Base-by-base conservation (phyloP, 192 early-diverging fungal genomes). In the Cladochytrium replicatum region DNA sequence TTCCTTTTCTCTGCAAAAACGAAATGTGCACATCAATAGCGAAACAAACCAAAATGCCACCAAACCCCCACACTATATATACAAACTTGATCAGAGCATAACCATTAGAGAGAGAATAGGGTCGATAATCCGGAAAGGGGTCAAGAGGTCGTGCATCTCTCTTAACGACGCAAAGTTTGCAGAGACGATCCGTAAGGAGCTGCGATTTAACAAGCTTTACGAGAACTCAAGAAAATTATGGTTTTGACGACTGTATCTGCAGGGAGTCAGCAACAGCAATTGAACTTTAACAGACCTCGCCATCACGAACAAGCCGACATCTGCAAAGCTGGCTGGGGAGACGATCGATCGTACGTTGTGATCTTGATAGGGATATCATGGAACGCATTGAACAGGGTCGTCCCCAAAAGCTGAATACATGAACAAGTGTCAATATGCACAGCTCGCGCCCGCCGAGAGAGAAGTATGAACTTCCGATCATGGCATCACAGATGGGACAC, bases 171-270 rank as follows among this genome's bases (percentile, higher is more conserved):
- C n/a, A n/a, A n/a, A n/a, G n/a, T n/a, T n/a, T n/a, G 57, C 51
- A 4, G 62, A 64, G 43, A 64, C 62, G 24, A 64, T 64, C 51
- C 52, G 48, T 32, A 64, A 64, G 48, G 57, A 64, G 43, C 43
- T 64, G 22, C 50, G 62, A 9, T 48, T 48, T 24, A 44, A 60
- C 32, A 43, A 31, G 41, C 37, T 64, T 32, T 55, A 64, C 37
- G 62, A 64, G 22, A 32, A 60, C 17, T 61, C 23, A 58, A 60
- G 22, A 58, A 39, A 6, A 64, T 55, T 59, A 19, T 19, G n/a
- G 57, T 51, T 6, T 38, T n/a, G n/a, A n/a, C n/a, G n/a, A n/a
- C n/a, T n/a, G n/a, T n/a, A n/a, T n/a, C n/a, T n/a, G n/a, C n/a
- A n/a, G n/a, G n/a, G n/a, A n/a, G n/a, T 15, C 19, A 0, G 22